Conservation (phyloP, 2,329 filamentous ascomycete species). For the Nemania sp. region DNA sequence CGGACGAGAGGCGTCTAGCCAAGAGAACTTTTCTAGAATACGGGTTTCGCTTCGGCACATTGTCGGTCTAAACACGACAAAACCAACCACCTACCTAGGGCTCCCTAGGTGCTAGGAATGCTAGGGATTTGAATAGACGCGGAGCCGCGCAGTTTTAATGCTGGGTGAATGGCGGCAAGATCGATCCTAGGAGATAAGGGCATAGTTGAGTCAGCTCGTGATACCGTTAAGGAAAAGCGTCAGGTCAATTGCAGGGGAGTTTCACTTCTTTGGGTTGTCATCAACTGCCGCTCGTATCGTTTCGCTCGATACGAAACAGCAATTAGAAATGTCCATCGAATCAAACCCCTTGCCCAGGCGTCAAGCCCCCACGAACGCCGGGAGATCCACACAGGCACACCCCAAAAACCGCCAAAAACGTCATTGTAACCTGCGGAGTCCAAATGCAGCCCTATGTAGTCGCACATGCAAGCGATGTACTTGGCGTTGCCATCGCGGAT, state of each 20-base stretch:
- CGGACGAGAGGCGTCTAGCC: slow-evolving; percentile 29
- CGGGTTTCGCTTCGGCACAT: slow-evolving; percentile 27
- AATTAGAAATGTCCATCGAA: slow-evolving; percentile 36
- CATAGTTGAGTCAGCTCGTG: slow-evolving; percentile 25
- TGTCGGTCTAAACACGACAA: slow-evolving; percentile 34
- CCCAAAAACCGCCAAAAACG: slow-evolving; percentile 25
- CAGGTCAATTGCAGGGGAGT: slow-evolving; percentile 25
- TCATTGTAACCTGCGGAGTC: slow-evolving; percentile 35
- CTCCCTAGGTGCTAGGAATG: no score
- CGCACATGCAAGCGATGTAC: slow-evolving; percentile 26
- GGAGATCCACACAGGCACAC: slow-evolving; percentile 32
- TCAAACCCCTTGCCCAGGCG: slow-evolving; percentile 31
- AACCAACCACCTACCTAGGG: slow-evolving; percentile 27
- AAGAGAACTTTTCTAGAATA: slow-evolving; percentile 34
- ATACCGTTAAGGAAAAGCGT: slow-evolving; percentile 28
- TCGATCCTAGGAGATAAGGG: slow-evolving; percentile 18
- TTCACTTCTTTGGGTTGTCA: slow-evolving; percentile 13
- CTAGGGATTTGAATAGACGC: slow-evolving; percentile 8
- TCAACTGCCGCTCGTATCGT: slow-evolving; percentile 37
- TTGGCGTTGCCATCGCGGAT: slow-evolving; percentile 21
- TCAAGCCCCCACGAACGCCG: slow-evolving; percentile 36
- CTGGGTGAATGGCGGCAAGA: slow-evolving; percentile 4
- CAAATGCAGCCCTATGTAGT: slow-evolving; percentile 41
- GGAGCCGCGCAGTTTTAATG: slow-evolving; percentile 15
- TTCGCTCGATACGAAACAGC: slow-evolving; percentile 38